Evolutionary conservation across 2,329 filamentous ascomycete genomes (phyloP), one percentile per base, ranked within the genome.

Genomic region (Hypomyces rosellus): DNA sequence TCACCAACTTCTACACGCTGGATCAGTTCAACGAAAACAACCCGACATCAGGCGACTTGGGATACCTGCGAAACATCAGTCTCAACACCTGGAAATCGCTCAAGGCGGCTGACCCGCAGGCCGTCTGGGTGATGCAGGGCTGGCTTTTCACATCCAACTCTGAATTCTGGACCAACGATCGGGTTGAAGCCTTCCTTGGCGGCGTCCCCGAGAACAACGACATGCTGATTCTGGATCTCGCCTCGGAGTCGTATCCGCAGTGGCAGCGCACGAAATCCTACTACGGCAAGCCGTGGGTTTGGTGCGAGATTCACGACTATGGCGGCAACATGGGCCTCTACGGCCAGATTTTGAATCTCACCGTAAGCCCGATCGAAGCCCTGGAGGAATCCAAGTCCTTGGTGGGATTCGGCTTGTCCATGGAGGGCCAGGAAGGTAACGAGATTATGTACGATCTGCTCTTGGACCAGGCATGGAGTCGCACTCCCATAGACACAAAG

Each of bases 11-110:
- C 49, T 78, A 74, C 55, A 75, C 74, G 0, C 63, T 78, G 3
- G 75, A 77, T 54, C 75, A 77, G 55, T 77, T 74, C 59, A 77
- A 77, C 50, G 75, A 78, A 57, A 77, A 76, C 50, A 61, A 70
- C 40, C 74, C 75, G 0, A 67, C 61, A 40, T 76, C 73, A 4
- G 71, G 72, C 6, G 71, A 76, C 45, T 52, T 68, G 1, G 64
- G 60, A 30, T 75, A 75, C 52, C 62, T 77, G 11, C 61, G 57
- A 12, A 72, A 71, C 36, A 62, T 77, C 48, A 51, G 48, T 20
- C 45, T 59, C 16, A 68, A 65, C 47, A 77, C 74, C 0, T 74
- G 71, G 66, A 58, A 69, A 40, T 71, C 69, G 42, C 65, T 79
- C 34, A 77, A 77, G 54, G 59, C 66, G 2, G 74, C 70, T 1